Percentiles rank a stretch among this genome's conserved stretches.
These are phyloP conservation scores for Emydomyces testavorans DNA, from an alignment of 2,329 filamentous ascomycete genomes.

Conservation along the genomic window DNA sequence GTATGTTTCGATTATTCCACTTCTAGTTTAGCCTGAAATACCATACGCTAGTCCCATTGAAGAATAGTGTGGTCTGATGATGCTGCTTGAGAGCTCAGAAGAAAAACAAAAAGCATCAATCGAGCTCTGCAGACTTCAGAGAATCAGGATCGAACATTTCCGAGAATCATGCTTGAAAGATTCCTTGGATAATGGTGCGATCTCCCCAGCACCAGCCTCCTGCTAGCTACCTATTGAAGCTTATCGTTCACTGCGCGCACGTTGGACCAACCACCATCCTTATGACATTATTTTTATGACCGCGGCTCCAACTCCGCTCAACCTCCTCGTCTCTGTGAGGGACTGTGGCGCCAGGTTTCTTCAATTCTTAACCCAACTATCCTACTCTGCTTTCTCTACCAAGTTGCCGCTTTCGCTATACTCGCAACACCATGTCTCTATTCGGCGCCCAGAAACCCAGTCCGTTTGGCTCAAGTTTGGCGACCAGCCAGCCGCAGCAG, in stretches of 20 bases:
- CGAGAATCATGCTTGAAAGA: too few species aligned
- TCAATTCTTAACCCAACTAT: neutral
- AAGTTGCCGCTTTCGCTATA: neutral
- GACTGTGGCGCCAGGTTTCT: neutral
- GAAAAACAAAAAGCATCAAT: constrained; percentile 1
- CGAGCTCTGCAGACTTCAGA: too few species aligned
- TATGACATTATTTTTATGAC: neutral
- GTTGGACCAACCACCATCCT: neutral
- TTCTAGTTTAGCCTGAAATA: neutral
- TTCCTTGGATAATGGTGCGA: too few species aligned
- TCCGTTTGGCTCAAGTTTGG: constrained; percentile 12
- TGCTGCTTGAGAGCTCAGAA: neutral
- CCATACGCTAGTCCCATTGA: neutral
- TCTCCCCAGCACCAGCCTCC: too few species aligned
- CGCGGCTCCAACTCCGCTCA: neutral
- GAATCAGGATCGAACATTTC: too few species aligned
- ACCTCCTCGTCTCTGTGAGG: neutral
- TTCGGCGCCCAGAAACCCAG: constrained; percentile 14
- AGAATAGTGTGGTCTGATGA: neutral
- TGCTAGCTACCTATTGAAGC: neutral
- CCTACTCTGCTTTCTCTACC: neutral
- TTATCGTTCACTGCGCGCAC: neutral
- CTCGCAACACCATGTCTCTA: constrained; percentile 11
- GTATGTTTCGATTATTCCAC: constrained; percentile 1
- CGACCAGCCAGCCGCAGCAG: constrained; percentile 14